Conservation (phyloP, 2,329 filamentous ascomycete genomes). For the Aspergillus unguis region DNA sequence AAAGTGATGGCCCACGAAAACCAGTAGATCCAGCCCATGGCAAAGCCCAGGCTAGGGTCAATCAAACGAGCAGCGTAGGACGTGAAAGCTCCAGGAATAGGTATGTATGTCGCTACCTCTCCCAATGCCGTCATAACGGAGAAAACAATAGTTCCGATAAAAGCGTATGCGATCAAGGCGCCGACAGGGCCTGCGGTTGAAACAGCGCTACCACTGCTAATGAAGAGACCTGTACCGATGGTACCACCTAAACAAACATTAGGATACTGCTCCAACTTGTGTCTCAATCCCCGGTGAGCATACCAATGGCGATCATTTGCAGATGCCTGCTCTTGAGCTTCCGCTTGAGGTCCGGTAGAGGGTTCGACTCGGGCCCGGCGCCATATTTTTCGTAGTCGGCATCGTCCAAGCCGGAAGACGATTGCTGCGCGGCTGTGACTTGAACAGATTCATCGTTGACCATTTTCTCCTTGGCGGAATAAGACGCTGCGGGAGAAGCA, state of each 20-base stretch:
- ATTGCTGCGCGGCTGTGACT: slow-evolving; percentile 15
- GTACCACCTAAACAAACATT: slow-evolving; percentile 50
- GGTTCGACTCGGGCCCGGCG: slow-evolving; percentile 53
- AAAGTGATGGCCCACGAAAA: slow-evolving; percentile 72
- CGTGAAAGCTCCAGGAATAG: slow-evolving; percentile 72
- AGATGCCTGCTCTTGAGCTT: slow-evolving; percentile 82
- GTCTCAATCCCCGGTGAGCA: slow-evolving; percentile 42
- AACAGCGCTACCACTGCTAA: slow-evolving; percentile 63
- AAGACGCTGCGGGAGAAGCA: slow-evolving; percentile 15
- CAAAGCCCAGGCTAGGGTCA: slow-evolving; percentile 68
- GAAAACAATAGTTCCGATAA: slow-evolving; percentile 70
- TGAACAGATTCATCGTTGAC: slow-evolving; percentile 24
- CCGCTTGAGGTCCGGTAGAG: slow-evolving; percentile 63
- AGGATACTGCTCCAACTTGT: neutral
- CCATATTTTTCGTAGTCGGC: slow-evolving; percentile 39
- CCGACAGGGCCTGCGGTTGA: slow-evolving; percentile 63
- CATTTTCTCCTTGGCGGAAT: slow-evolving; percentile 25
- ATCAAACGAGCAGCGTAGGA: slow-evolving; percentile 73
- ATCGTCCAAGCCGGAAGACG: slow-evolving; percentile 22
- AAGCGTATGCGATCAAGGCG: slow-evolving; percentile 65
- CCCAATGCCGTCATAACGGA: slow-evolving; percentile 66
- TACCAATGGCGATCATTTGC: slow-evolving; percentile 98
- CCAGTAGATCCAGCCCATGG: slow-evolving; percentile 83
- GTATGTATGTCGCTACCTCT: slow-evolving; percentile 75
- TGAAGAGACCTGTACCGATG: slow-evolving; percentile 70